Conservation (phyloP, 2,329 filamentous ascomycete species). For the Epichloe sp. region DNA sequence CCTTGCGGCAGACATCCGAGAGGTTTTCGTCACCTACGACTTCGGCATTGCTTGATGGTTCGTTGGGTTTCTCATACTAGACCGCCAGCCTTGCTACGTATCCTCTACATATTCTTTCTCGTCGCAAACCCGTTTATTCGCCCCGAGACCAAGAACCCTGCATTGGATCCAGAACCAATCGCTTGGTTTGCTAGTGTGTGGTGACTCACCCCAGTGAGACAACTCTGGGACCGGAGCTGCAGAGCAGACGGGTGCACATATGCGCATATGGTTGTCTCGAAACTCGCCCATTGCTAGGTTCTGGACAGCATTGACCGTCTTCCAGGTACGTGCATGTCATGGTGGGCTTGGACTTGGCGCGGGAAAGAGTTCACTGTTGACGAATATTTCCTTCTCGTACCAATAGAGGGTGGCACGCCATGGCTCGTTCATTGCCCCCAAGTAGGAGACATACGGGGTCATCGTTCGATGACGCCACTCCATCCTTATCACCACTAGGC, state of each 20-base stretch:
- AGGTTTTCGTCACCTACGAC: neutral
- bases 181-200: neutral
- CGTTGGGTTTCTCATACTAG: too few species aligned
- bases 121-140: neutral
- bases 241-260: neutral
- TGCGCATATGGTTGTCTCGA: conserved; percentile 1
- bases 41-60: too few species aligned
- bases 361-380: neutral
- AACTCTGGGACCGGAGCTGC: neutral
- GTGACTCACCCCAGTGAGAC: conserved; percentile 2
- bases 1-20: neutral
- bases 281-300: neutral
- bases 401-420: neutral
- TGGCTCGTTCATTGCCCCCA: neutral
- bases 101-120: too few species aligned
- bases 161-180: neutral
- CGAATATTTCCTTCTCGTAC: neutral
- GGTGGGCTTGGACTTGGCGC: neutral
- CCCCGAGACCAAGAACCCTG: neutral
- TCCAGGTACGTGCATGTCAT: neutral
- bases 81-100: too few species aligned
- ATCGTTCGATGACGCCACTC: conserved; percentile 1
- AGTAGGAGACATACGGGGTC: neutral
- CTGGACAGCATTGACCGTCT: neutral
- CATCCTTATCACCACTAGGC: conserved; percentile 1